A percentile compares a stretch with the other conserved stretches of the same genome.
phyloP scores from a whole-genome alignment of 1,139 yeast species.

The Kurtzmaniella quercitrusa region DNA sequence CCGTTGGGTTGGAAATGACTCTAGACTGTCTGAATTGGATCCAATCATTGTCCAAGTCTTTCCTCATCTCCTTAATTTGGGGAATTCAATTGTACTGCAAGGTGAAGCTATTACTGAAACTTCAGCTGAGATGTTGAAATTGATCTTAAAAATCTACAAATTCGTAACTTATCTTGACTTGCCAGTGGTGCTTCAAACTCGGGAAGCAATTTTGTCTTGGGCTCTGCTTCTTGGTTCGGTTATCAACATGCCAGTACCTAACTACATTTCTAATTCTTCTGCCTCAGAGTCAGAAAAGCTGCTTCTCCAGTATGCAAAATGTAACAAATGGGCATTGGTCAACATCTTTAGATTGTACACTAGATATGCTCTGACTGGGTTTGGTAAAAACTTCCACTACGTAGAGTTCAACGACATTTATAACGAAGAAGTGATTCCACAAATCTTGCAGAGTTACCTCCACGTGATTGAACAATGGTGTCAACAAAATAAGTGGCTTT shows the following conservation, averaged over 20 bases:
- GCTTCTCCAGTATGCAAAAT: conserved; percentile 47
- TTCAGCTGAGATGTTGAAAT: conserved; percentile 71
- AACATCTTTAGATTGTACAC: conserved; percentile 71
- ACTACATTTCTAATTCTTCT: conserved; percentile 28
- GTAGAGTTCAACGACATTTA: conserved; percentile 47
- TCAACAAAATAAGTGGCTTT: conserved; percentile 59
- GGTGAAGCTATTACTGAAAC: conserved; percentile 31
- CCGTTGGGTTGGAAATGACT: conserved; percentile 69
- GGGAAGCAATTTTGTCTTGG: conserved; percentile 64
- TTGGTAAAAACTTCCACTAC: conserved; percentile 50
- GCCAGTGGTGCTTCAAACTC: conserved; percentile 63
- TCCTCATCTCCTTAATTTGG: conserved; percentile 66
- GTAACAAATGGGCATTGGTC: conserved; percentile 89
- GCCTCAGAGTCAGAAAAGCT: conserved; percentile 32
- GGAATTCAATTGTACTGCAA: conserved; percentile 50
- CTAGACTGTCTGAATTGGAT: conserved; percentile 52
- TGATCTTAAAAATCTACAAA: conserved; percentile 75
- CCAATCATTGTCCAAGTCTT: conserved; percentile 60
- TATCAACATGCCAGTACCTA: conserved; percentile 58
- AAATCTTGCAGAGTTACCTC: conserved; percentile 60
- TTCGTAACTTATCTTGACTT: conserved; percentile 77
- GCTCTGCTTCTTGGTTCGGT: conserved; percentile 71
- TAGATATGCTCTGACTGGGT: conserved; percentile 57
- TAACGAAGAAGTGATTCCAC: conserved; percentile 62
- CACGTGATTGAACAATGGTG: conserved; percentile 74